phyloP scores from a whole-genome alignment of 306 rosid species.

The Rosa persica region DNA sequence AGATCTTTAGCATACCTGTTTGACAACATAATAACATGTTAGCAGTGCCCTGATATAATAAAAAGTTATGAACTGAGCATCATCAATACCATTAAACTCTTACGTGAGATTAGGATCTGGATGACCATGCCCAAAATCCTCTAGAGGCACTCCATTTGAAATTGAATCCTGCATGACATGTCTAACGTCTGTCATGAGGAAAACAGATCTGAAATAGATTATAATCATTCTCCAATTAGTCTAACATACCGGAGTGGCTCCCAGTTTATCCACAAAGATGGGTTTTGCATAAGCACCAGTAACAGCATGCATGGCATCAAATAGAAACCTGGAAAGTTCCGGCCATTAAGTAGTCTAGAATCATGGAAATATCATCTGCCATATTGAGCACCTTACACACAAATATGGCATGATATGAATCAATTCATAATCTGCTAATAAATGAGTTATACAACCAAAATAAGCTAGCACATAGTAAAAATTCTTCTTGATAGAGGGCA shows the following conservation, averaged over 20 bases:
- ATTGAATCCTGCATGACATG: slow-evolving; percentile 73
- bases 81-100: slow-evolving; percentile 25
- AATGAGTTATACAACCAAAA: background rate
- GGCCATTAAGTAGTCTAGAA: slow-evolving; percentile 20
- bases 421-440: background rate
- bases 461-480: slow-evolving; percentile 16
- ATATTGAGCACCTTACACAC: slow-evolving; percentile 14
- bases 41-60: slow-evolving; percentile 19
- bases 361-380: slow-evolving; percentile 5
- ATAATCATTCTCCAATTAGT: slow-evolving; percentile 5
- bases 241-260: slow-evolving; percentile 67
- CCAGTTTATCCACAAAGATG: slow-evolving; percentile 89
- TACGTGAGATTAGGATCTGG: slow-evolving; percentile 99
- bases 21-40: slow-evolving; percentile 27
- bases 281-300: slow-evolving; percentile 97
- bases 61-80: slow-evolving; percentile 5
- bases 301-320: slow-evolving; percentile 99
- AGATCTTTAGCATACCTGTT: slow-evolving; percentile 94
- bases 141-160: slow-evolving; percentile 83
- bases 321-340: slow-evolving; percentile 57
- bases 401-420: slow-evolving; percentile 2
- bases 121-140: slow-evolving; percentile 97
- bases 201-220: slow-evolving; percentile 4
- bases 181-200: slow-evolving; percentile 37
- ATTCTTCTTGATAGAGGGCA: slow-evolving; percentile 13